Evolutionary conservation across 352 stramenopile genomes (phyloP).

Genomic region (Globisporangium acanthophoron): DNA sequence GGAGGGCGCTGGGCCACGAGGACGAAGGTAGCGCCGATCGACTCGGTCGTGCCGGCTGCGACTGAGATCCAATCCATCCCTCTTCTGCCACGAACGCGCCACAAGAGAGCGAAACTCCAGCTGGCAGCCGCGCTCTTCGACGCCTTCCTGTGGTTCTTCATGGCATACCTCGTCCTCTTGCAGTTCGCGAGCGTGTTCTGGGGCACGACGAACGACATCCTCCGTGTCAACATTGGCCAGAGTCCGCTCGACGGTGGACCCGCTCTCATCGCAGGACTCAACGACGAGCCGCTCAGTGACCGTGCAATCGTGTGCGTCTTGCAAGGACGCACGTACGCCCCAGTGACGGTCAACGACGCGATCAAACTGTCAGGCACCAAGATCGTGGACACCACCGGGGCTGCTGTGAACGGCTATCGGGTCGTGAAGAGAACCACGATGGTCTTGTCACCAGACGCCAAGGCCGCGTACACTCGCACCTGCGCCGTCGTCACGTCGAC

Average conservation of each 20-base stretch:
- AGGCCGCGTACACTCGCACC: neutral
- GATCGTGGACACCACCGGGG: conserved; percentile 8
- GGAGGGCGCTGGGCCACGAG: neutral
- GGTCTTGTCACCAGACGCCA: neutral
- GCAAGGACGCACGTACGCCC: conserved; percentile 32
- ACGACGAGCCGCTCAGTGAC: conserved; percentile 44
- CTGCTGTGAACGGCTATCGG: conserved; percentile 9
- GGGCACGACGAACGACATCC: neutral
- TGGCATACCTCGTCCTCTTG: conserved; percentile 1
- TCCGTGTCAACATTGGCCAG: neutral
- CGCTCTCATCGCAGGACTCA: neutral
- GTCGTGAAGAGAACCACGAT: conserved; percentile 4
- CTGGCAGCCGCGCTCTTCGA: neutral
- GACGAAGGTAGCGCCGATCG: neutral
- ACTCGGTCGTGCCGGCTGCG: neutral
- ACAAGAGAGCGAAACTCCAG: neutral
- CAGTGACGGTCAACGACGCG: conserved; percentile 25
- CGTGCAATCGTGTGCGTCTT: conserved; percentile 38
- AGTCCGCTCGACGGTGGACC: conserved; percentile 2
- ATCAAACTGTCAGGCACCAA: conserved; percentile 7
- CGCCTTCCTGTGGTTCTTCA: neutral
- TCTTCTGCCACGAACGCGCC: too few species aligned
- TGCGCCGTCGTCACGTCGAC: conserved; percentile 18
- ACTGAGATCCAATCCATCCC: neutral
- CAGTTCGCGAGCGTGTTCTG: conserved; percentile 5